Percentiles rank a stretch among this genome's conserved stretches.
These are phyloP conservation scores for Terfezia claveryi DNA, from an alignment of 495 filamentous ascomycete species.

Conservation along the genomic window DNA sequence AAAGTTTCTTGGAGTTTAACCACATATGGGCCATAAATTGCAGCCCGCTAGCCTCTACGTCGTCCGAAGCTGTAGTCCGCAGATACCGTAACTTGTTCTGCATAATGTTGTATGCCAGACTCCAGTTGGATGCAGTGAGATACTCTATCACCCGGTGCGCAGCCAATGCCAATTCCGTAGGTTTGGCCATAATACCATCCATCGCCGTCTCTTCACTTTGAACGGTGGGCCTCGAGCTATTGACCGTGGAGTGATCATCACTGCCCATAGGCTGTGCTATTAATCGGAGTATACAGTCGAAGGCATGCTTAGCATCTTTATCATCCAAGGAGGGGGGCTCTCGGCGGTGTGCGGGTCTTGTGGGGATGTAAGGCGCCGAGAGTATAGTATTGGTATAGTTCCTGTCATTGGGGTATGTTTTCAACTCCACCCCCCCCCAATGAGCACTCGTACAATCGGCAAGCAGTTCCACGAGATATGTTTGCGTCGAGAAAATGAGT, in stretches of 20 bases:
- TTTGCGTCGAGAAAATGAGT: constrained; percentile 35
- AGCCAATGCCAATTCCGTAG: constrained; percentile 15
- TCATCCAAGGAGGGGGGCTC: constrained; percentile 21
- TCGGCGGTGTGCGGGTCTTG: background rate
- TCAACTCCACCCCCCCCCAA: constrained; percentile 27
- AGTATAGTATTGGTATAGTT: constrained; percentile 25
- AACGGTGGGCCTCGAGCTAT: background rate
- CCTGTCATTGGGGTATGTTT: constrained; percentile 26
- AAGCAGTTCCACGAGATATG: constrained; percentile 36
- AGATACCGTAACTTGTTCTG: constrained; percentile 25
- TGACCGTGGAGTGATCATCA: constrained; percentile 4
- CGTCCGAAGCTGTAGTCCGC: constrained; percentile 24
- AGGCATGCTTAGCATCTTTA: constrained; percentile 12
- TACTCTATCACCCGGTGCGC: constrained; percentile 31
- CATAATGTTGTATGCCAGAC: constrained; percentile 33
- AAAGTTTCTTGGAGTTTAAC: constrained; percentile 37
- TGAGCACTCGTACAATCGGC: constrained; percentile 40
- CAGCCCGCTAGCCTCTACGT: constrained; percentile 29
- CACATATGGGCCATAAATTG: constrained; percentile 35
- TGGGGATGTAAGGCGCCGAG: background rate
- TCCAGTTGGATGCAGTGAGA: constrained; percentile 38
- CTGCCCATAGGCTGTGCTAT: constrained; percentile 9
- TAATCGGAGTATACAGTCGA: constrained; percentile 16
- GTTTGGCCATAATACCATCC: constrained; percentile 19
- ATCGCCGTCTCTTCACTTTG: constrained; percentile 12